Base-by-base conservation (phyloP, 169 alveolate genomes). In the Neospora caninum region DNA sequence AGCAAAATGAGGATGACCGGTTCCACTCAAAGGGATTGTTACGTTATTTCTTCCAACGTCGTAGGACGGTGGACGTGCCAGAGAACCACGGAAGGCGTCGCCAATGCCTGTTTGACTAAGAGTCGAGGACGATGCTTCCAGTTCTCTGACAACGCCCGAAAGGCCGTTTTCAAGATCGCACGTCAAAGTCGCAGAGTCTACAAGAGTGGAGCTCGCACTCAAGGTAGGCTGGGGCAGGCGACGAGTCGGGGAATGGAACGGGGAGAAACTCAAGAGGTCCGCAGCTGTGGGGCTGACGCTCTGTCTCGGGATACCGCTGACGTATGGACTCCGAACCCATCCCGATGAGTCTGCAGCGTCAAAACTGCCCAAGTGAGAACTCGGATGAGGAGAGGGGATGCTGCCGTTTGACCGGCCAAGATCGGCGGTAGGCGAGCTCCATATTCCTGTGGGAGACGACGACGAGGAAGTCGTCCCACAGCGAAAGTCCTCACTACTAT, bases 401-500 rank as follows among this genome's bases (percentile, higher is more conserved):
- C 86, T 78, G 86, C 86, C 86, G 86, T 20, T 6, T 7, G 49
- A 36, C 86, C 31, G 45, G 86, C 27, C 49, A 43, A n/a, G 49
- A n/a, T n/a, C 49, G 86, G 29, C 86, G 22, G 86, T n/a, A 10
- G 86, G 42, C 1, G 42, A 78, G 43, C 86, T 29, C 27, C 86
- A n/a, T 16, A 78, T n/a, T 43, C 45, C 86, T 36, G 86, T 25
- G 29, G 86, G 86, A 20, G 86, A 78, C 86, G 86, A 78, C 27
- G 42, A 78, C 41, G 45, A 78, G 39, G 86, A 78, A 2, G 86
- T 78, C 45, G 86, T 78, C 49, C 86, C 45, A 78, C 39, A 36
- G 27, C 86, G 86, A 43, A 78, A 38, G n/a, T 78, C 86, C 86
- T 78, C 86, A n/a, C 86, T 78, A n/a, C 86, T 78, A 43, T 78